Base-by-base conservation (phyloP, 768 basidiomycete genomes). In the Sarcodon sp. region DNA sequence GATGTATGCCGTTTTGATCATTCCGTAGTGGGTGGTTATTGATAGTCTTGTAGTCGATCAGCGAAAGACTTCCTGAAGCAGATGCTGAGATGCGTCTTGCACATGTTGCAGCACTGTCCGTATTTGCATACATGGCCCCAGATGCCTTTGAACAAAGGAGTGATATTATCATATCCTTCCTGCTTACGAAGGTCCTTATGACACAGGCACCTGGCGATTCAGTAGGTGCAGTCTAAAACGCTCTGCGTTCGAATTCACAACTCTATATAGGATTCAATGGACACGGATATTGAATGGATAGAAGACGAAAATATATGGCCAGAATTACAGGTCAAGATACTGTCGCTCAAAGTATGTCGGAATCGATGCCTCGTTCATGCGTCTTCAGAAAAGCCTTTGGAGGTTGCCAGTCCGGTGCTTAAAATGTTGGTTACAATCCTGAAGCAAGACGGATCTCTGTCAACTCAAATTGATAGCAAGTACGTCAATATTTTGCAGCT, bases 81-180 rank as follows among this genome's bases (percentile, higher is more conserved):
- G 57, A 67, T 0, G 72, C 73, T 0, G 74, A 79, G 16, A 57
- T 62, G 9, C 69, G 88, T 1, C 77, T 81, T 0, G 75, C 87
- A 0, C 77, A 82, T 50, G 66, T 87, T 1, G 72, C 81, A 1
- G 84, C 81, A 0, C 70, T 98, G 6, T 75, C 75, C 0, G 84
- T 96, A 58, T 62, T 96, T 27, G 81, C 86, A 0, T 71, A 73
- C 8, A 74, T 77, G 34, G 73, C 75, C 1, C 80, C 83, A 0
- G 74, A 77, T 12, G 76, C 78, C 3, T 91, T 97, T 51, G 91
- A 97, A 60, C 66, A 72, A 35, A 77, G 75, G 61, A 87, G 87
- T 59, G 84, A 86, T 31, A 69, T 75, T 11, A 75, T 97, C 44
- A 82, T 83, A 63, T 62, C 67, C 0, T 84, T 84, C 60, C 63